These are phyloP conservation scores for Rhytidiadelphus loreus DNA, from an alignment of 225 moss, liverwort and hornwort species.

Conservation along the genomic window DNA sequence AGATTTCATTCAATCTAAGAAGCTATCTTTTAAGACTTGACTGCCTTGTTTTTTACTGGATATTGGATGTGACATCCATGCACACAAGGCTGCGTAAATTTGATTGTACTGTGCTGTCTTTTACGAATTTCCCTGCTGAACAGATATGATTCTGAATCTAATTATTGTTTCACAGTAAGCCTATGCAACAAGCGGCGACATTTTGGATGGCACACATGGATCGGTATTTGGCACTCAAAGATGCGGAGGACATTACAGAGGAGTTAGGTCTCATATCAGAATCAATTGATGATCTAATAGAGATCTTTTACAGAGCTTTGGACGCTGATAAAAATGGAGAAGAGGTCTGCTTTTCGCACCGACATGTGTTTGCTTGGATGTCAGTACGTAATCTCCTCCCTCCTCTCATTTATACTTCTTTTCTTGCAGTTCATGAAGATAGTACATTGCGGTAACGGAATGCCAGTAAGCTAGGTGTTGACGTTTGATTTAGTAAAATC, in stretches of 20 bases:
- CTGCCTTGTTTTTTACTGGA: not conserved
- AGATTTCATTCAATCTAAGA: not conserved
- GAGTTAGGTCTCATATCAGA: constrained; percentile 21
- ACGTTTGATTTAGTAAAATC: not conserved
- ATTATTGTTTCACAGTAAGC: constrained; percentile 19
- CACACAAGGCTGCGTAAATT: not conserved
- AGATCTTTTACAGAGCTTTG: constrained; percentile 40
- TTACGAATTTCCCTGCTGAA: not conserved
- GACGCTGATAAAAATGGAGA: constrained; percentile 60
- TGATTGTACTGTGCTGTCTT: not conserved
- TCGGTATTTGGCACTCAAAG: constrained; percentile 34
- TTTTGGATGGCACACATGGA: constrained; percentile 53
- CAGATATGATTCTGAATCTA: not conserved
- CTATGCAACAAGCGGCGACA: constrained; percentile 33
- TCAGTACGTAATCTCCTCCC: constrained; percentile 40
- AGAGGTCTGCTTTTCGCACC: constrained; percentile 40
- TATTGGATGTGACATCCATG: not conserved
- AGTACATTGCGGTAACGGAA: not conserved
- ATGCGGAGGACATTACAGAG: constrained; percentile 19
- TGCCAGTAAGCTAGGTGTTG: not conserved
- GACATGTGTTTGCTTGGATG: constrained; percentile 54
- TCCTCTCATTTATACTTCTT: not conserved
- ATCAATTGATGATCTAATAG: constrained; percentile 38
- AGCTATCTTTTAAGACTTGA: not conserved
- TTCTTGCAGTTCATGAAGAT: not conserved